Conservation (phyloP, 495 filamentous ascomycete species). For the Cercophora newfieldiana region DNA sequence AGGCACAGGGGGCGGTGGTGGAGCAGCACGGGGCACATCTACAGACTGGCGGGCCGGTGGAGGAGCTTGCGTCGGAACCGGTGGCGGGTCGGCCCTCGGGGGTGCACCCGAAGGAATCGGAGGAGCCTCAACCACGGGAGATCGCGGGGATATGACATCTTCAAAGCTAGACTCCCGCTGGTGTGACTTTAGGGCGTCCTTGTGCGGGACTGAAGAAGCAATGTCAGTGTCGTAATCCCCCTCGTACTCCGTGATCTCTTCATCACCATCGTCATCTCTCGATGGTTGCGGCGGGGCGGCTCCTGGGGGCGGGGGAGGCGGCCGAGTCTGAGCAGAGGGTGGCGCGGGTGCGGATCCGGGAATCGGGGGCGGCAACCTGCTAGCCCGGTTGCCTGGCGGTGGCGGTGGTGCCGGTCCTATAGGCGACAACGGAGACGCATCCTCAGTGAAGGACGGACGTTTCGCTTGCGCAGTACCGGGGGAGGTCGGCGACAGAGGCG, state of each 20-base stretch:
- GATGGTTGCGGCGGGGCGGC: slow-evolving; percentile 41
- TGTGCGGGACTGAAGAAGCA: slow-evolving; percentile 81
- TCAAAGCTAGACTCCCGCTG: slow-evolving; percentile 72
- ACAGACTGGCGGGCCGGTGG: slow-evolving; percentile 56
- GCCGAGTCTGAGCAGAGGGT: slow-evolving; percentile 58
- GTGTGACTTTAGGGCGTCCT: slow-evolving; percentile 87
- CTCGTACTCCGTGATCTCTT: slow-evolving; percentile 90
- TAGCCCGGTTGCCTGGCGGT: slow-evolving; percentile 54
- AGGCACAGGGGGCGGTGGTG: slow-evolving; percentile 55
- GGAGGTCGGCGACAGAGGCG: slow-evolving; percentile 47
- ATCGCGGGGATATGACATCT: slow-evolving; percentile 47
- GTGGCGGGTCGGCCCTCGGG: slow-evolving; percentile 53
- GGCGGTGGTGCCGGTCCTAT: slow-evolving; percentile 24
- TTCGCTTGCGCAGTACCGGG: slow-evolving; percentile 52
- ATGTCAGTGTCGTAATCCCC: slow-evolving; percentile 99
- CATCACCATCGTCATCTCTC: slow-evolving; percentile 68
- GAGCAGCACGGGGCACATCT: slow-evolving; percentile 67
- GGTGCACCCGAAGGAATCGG: slow-evolving; percentile 50
- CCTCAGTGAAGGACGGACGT: slow-evolving; percentile 52
- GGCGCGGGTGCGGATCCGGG: slow-evolving; percentile 52
- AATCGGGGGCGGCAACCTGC: slow-evolving; percentile 50
- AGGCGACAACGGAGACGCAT: slow-evolving; percentile 51
- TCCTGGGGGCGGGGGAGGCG: slow-evolving; percentile 74
- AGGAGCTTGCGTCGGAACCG: slow-evolving; percentile 57
- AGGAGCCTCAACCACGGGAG: slow-evolving; percentile 48